Base-by-base conservation (phyloP, 2,329 filamentous ascomycete genomes). In the Beauveria sp. region DNA sequence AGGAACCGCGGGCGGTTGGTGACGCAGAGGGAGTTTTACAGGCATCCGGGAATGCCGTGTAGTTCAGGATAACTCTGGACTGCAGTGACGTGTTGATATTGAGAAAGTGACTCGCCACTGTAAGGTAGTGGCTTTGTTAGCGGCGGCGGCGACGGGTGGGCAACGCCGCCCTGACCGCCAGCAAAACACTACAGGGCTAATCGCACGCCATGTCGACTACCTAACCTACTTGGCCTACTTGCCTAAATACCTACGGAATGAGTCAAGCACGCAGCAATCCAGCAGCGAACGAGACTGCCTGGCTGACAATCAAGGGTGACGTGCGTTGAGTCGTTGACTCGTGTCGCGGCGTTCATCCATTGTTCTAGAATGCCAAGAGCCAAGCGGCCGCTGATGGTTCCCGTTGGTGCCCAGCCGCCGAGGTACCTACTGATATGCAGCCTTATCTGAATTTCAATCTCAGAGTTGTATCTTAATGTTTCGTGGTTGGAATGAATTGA, bases 301-400 rank as follows among this genome's bases (percentile, higher is more conserved):
- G 9, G 18, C 22, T 38, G 51, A 26, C 34, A 38, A 46, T 18
- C 40, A 56, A 34, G 53, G 52, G 52, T 45, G 38, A 45, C 22
- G 10, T 26, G 40, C 24, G 38, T 20, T 45, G 53, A 20, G n/a
- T 20, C 22, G 22, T 26, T 28, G 20, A 24, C 14, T 22, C 22
- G 14, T 6, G 22, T 20, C 12, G 24, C 46, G 24, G 18, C 16
- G 55, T 20, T 24, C 45, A 18, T 56, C 45, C 9, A 58, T 58
- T 58, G 55, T 58, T 49, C 45, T 40, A 42, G 45, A 58, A 28
- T 58, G 55, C 45, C 46, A 49, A 50, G 55, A 49, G 26, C 26
- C 18, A 28, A 6, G 42, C 10, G n/a, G 54, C n/a, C 53, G 14
- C 38, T n/a, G 8, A 24, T 14, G 26, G 31, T 34, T 34, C 38